Conservation (phyloP, 208 protist genomes). For the Crithidia fasciculata region DNA sequence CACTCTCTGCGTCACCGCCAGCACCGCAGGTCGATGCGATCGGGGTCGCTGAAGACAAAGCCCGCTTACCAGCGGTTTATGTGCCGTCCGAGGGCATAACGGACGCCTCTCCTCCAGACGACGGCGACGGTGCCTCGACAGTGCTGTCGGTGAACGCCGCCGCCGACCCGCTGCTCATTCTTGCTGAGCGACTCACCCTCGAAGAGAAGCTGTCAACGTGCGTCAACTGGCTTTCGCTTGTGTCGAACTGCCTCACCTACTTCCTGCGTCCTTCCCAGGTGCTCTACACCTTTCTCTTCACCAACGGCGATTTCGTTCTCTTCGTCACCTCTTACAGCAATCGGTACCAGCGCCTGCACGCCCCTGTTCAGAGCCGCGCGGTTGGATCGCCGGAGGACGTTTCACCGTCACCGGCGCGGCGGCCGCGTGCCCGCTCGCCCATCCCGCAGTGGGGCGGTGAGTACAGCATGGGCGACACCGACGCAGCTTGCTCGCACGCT, state of each 20-base stretch:
- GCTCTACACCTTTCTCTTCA: constrained; percentile 65
- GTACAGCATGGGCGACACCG: neutral
- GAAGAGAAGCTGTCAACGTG: constrained; percentile 33
- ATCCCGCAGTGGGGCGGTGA: neutral
- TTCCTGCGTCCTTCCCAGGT: constrained; percentile 65
- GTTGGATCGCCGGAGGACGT: neutral
- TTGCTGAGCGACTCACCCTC: constrained; percentile 31
- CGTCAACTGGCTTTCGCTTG: constrained; percentile 55
- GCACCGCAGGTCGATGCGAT: neutral
- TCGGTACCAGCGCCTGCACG: constrained; percentile 14
- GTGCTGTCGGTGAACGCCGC: constrained; percentile 1
- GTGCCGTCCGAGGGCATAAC: neutral
- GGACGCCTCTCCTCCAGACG: neutral
- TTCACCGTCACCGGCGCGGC: neutral
- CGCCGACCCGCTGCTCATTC: constrained; percentile 32
- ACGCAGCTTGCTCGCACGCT: neutral
- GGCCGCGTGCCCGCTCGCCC: neutral
- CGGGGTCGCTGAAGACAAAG: neutral
- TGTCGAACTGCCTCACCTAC: constrained; percentile 70
- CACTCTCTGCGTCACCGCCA: neutral
- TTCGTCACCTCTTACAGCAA: constrained; percentile 34
- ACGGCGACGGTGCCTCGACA: neutral
- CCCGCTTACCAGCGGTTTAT: neutral
- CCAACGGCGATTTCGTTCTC: constrained; percentile 50
- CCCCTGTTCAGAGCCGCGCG: no score